Base-by-base conservation (phyloP, 2,329 filamentous ascomycete species). In the Paecilomyces dactylethromorphus region DNA sequence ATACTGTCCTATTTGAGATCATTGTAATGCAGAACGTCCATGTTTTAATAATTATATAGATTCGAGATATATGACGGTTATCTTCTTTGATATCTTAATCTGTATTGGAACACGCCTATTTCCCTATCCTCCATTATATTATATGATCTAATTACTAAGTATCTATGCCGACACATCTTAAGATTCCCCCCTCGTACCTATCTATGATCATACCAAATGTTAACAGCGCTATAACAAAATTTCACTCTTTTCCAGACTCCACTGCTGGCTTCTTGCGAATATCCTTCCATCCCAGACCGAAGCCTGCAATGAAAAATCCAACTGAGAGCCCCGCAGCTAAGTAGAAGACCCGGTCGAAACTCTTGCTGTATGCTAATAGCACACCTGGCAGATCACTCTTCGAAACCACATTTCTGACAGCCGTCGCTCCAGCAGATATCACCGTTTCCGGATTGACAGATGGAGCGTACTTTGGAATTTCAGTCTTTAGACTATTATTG, bases 401-500 rank as follows among this genome's bases (percentile, higher is more conserved):
- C 1, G 75, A 65, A 4, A 76, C 70, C 15, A 77, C 66, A 4
- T 72, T 56, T 54, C 72, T 66, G 64, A 82, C 66, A 53, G 75
- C 69, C 1, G 77, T 77, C 3, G 78, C 78, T 12, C 80, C 80
- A 3, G 71, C 74, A 6, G 62, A 60, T 21, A 80, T 65, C 15
- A 81, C 69, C 3, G 66, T 53, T 7, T 62, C 54, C 1, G 74
- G 65, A 55, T 79, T 68, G 18, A 81, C 64, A 1, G 65, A 68
- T 0, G 74, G 73, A 1, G 74, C 78, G 45, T 76, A 70, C 35
- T 71, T 72, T 0, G 74, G 72, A 3, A 91, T 75, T 35, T 82
- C 77, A 3, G 78, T 70, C 53, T 84, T 74, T 18, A 90, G 75
- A 0, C 81, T 83, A 66, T 89, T 88, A 62, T 84, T 82, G 75